Percentiles rank a stretch among this genome's conserved stretches.
These are phyloP conservation scores for Microdochium trichocladiopsis DNA, from an alignment of 2,329 filamentous ascomycete species.

Conservation along the genomic window DNA sequence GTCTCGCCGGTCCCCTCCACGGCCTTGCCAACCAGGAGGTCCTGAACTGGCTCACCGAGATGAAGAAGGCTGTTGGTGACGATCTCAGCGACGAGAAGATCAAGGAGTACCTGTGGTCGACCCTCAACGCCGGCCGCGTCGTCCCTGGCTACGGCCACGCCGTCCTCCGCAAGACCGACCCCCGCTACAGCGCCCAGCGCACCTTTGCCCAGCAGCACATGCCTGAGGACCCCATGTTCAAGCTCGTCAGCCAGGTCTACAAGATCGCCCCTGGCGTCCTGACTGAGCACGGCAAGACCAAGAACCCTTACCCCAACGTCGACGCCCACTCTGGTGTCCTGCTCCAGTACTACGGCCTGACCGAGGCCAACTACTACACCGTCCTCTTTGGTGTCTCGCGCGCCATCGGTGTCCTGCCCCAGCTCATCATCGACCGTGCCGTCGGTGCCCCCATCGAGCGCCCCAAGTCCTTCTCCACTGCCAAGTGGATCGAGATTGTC, in stretches of 20 bases:
- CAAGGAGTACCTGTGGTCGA: constrained; percentile 98
- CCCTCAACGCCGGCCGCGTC: constrained; percentile 90
- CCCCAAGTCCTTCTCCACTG: constrained; percentile 98
- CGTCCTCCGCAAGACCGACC: constrained; percentile 98
- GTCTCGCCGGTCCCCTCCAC: constrained; percentile 96
- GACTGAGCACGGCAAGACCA: constrained; percentile 99
- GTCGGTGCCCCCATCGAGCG: constrained; percentile 95
- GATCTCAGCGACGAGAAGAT: constrained; percentile 95
- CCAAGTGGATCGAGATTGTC: constrained; percentile 89
- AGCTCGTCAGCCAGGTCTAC: constrained; percentile 99
- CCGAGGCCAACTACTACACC: constrained; percentile 99
- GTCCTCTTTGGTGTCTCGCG: constrained; percentile 98
- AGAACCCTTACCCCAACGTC: constrained; percentile 99
- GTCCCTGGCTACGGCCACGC: constrained; percentile 98
- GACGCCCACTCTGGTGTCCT: constrained; percentile 98
- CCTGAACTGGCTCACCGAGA: constrained; percentile 97
- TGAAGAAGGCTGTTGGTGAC: constrained; percentile 92
- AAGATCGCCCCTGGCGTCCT: constrained; percentile 98
- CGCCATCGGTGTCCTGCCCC: constrained; percentile 95
- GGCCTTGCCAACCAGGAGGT: constrained; percentile 99
- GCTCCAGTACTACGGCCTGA: constrained; percentile 98
- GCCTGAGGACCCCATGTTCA: constrained; percentile 98
- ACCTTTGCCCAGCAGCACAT: constrained; percentile 91
- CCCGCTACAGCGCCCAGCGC: constrained; percentile 97
- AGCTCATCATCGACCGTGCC: constrained; percentile 99